Base-by-base conservation (phyloP, 1,139 yeast species). In the Saccharomyces hybrid region DNA sequence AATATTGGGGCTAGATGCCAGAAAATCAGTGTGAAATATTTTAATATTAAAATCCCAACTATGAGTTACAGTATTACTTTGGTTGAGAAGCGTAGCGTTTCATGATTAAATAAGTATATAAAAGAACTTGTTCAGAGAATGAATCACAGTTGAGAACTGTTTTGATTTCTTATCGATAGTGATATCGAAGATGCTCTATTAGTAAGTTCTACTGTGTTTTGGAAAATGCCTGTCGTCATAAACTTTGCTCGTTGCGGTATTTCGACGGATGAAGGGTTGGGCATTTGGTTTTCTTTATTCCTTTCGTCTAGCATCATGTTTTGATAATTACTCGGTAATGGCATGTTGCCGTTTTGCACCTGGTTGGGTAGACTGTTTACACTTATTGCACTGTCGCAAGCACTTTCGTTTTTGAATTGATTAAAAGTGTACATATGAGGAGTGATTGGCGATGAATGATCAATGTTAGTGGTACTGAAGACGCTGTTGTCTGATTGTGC, bases 401-500 rank as follows among this genome's bases (percentile, higher is more conserved):
- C 62, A 44, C 66, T 62, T 34, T 57, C 58, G 31, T 62, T 60
- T n/a, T 54, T 58, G 54, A 58, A 57, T 26, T 60, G 64, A 16
- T 58, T 58, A 50, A 63, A 63, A 14, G 64, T 57, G 55, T 61
- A 62, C 59, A 63, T 57, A 29, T 62, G 63, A 8, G 67, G 67
- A 7, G 67, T 64, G 29, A 64, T 55, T 28, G 67, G 67, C 11
- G 67, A 64, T n/a, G 62, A 59, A 38, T 57, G 58, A 7, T 58
- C 65, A 34, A 57, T 53, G 26, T 44, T 29, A 31, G 48, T 51
- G 14, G 61, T 54, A 56, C 67, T 64, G 54, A 64, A 64, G n/a
- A 64, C 58, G 54, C 67, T 64, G 47, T 57, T 63, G 28, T 64
- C 67, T 14, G 67, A 64, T 29, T 62, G 60, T 9, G 63, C 60